A percentile compares a stretch with the other conserved stretches of the same genome.
Evolutionary conservation across 2,329 filamentous ascomycete genomes (phyloP).

Genomic region (Trichoderma koningii): DNA sequence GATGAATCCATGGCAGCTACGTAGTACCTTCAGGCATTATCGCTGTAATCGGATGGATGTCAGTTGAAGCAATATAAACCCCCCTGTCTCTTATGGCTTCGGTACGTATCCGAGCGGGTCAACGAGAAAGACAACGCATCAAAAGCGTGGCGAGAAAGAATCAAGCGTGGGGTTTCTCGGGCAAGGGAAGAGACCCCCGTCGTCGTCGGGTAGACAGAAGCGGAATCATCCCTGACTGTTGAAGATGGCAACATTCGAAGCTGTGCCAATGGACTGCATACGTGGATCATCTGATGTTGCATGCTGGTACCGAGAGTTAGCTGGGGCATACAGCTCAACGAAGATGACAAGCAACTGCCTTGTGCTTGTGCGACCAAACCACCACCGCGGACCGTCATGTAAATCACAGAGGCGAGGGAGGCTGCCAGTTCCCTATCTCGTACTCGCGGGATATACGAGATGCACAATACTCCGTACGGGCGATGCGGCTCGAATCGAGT

Average conservation of each 20-base stretch:
- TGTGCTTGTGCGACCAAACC: neutral
- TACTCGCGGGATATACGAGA: slow-evolving; percentile 15
- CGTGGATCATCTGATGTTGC: neutral
- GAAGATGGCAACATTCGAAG: slow-evolving; percentile 8
- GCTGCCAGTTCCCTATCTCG: slow-evolving; percentile 1
- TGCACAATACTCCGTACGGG: neutral
- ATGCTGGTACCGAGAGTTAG: neutral
- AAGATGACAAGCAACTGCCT: too few relatives aligned
- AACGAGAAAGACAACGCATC: slow-evolving; percentile 27
- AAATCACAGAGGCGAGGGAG: neutral
- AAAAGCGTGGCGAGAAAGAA: slow-evolving; percentile 14
- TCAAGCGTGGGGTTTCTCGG: slow-evolving; percentile 17
- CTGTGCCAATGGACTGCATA: neutral
- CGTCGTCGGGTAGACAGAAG: slow-evolving; percentile 7
- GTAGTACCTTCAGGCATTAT: too few relatives aligned
- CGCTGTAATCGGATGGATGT: too few relatives aligned
- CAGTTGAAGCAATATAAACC: neutral
- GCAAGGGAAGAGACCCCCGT: slow-evolving; percentile 8
- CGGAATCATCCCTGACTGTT: slow-evolving; percentile 19
- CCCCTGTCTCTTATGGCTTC: slow-evolving; percentile 3
- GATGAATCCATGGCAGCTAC: neutral
- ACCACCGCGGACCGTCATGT: neutral
- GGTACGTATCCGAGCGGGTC: slow-evolving; percentile 22
- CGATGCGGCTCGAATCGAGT: neutral
- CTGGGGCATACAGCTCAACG: neutral